Base-by-base conservation (phyloP, 805 yeast species). In the Saccharomyces kudriavzevii region DNA sequence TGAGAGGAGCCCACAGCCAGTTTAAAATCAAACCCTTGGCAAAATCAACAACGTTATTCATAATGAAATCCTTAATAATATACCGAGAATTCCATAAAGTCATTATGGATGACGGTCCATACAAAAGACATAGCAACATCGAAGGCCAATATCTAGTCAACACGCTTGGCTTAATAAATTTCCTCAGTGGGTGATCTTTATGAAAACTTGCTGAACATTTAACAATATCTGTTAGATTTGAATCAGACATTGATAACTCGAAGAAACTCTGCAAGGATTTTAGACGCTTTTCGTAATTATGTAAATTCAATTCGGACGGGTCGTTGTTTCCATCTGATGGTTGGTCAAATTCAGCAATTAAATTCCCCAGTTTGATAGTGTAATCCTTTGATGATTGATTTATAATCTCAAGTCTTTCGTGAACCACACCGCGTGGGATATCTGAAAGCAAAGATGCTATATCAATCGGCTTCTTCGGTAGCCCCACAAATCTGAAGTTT, bases 1-100 rank as follows among this genome's bases (percentile, higher is more conserved):
- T 73, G 20, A 87, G 64, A 1, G 98, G 99, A 48, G 78, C 78
- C 45, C 89, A 72, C 3, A 92, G 78, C 98, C 99, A 92, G 66
- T 91, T 89, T 30, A 75, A 69, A 74, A 84, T 79, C 60, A 91
- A 85, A 3, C 92, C 89, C 28, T 65, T 63, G 1, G 76, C 62
- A 0, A 95, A 84, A n/a, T 83, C 87, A 14, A 83, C 67, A 5
- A 89, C 64, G 51, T 85, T 84, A 49, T 74, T 73, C 50, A 74
- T 71, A 47, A 82, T 54, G 84, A 94, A 88, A 1, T 74, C 64
- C 2, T 73, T 56, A 17, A 89, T 80, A 17, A 74, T 77, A 17
- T 70, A 71, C 55, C 87, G 74, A 56, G 83, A 81, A 2, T 76
- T 70, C 62, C 85, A 72, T 1, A 78, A 56, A 52, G 70, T 70